Base-by-base conservation (phyloP, 768 basidiomycete genomes). In the Kwoniella heveanensis region DNA sequence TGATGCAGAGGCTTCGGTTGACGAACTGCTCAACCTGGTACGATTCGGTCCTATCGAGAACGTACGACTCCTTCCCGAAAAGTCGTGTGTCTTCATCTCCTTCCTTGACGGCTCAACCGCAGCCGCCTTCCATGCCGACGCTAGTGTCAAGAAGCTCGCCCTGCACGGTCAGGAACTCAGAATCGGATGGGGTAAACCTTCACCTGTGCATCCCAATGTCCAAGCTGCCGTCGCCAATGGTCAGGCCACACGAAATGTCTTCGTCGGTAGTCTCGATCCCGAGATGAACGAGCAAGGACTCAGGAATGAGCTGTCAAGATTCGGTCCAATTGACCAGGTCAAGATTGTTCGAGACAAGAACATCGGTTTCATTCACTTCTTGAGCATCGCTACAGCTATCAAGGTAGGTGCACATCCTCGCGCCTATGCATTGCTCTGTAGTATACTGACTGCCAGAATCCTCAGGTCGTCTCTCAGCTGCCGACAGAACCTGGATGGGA, bases 261-360 rank as follows among this genome's bases (percentile, higher is more conserved):
- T 97, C 76, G 85, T 99, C 19, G 96, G 96, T 47, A 92, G 92
- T 19, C 83, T 99, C 44, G 93, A 95, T 46, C 91, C 94, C 81
- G 84, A 82, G 54, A 87, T 88, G 83, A 95, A 91, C 0, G 96
- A 98, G 83, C 90, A 94, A 81, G 87, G 87, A 81, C 83, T 99
- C 30, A 83, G 95, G 32, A 93, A 98, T 66, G 93, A 97, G 77
- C 83, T 98, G 24, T 88, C 88, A 73, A 85, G 90, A 47, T 99
- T 95, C 75, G 96, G 96, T 22, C 83, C 95, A 27, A 97, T 99
- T 73, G 96, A 99, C 81, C 95, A 98, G 79, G 94, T 99, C 79
- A 99, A 99, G 86, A 97, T 99, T 76, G 96, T 98, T 55, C 83
- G 95, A 65, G 96, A 99, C 83, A 97, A 97, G 85, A 96, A 96